Evolutionary conservation across 441 rosid genomes (phyloP).

Genomic region (Kokia cookei): DNA sequence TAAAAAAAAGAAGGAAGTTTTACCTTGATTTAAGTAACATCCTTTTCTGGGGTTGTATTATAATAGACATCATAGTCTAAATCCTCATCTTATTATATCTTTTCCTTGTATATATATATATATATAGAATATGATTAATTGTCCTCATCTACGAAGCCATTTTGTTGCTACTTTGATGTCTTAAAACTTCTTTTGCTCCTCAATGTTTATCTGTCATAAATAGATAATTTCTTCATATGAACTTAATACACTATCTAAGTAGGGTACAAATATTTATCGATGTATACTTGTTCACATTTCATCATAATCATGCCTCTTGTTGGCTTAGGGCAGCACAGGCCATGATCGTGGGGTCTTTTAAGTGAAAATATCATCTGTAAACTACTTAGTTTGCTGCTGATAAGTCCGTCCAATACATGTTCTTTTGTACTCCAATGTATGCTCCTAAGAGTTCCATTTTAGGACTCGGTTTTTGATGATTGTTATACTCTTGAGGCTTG

Average conservation of each 20-base stretch:
- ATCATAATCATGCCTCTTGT: background rate
- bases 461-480: background rate
- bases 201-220: background rate
- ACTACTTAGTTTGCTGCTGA: background rate
- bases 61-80: background rate
- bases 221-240: background rate
- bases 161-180: background rate
- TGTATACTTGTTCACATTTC: background rate
- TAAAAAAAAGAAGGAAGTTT: background rate
- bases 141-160: background rate
- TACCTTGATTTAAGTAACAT: background rate
- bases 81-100: background rate
- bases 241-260: background rate
- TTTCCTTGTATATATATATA: background rate
- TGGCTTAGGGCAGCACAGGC: background rate
- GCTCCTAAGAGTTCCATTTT: slow-evolving; percentile 13
- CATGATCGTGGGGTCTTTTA: background rate
- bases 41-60: background rate
- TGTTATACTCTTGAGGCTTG: background rate
- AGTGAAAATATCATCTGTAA: background rate
- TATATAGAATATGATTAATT: background rate
- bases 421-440: background rate
- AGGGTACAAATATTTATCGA: background rate
- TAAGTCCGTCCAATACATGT: background rate
- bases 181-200: background rate